phyloP scores from a whole-genome alignment of 345 rosid genomes.

The Pseudoturritis turrita region DNA sequence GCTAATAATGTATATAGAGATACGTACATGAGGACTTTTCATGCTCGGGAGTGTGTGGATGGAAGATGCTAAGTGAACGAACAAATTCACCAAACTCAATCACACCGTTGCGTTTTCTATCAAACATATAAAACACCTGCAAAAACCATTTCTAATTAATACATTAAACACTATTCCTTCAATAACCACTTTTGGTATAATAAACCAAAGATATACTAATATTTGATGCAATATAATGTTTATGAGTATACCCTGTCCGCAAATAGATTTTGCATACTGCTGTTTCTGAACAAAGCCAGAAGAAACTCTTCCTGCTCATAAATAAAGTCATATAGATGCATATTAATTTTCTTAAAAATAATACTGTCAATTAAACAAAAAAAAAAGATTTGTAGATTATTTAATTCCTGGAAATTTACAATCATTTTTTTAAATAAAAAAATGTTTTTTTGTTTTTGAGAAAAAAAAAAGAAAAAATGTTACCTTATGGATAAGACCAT shows the following conservation, averaged over 20 bases:
- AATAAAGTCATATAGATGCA: not conserved
- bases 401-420: not conserved
- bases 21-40: constrained; percentile 55
- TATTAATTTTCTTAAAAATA: not conserved
- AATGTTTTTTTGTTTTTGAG: too few relatives aligned
- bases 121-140: constrained; percentile 64
- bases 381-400: not conserved
- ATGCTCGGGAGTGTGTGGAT: constrained; percentile 52
- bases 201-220: not conserved
- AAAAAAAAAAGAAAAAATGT: not conserved
- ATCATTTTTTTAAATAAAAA: not conserved
- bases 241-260: constrained; percentile 26
- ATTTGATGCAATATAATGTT: not conserved
- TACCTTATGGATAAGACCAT: constrained; percentile 65
- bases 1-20: not conserved
- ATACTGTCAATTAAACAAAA: not conserved
- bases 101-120: constrained; percentile 53
- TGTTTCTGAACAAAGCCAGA: constrained; percentile 55
- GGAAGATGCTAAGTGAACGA: constrained; percentile 60
- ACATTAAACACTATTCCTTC: not conserved
- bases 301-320: constrained; percentile 65
- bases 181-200: not conserved
- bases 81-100: constrained; percentile 72
- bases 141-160: not conserved
- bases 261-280: constrained; percentile 43